These are phyloP conservation scores for Neonectria sp. DNA, from an alignment of 2,329 filamentous ascomycete genomes.

Conservation along the genomic window DNA sequence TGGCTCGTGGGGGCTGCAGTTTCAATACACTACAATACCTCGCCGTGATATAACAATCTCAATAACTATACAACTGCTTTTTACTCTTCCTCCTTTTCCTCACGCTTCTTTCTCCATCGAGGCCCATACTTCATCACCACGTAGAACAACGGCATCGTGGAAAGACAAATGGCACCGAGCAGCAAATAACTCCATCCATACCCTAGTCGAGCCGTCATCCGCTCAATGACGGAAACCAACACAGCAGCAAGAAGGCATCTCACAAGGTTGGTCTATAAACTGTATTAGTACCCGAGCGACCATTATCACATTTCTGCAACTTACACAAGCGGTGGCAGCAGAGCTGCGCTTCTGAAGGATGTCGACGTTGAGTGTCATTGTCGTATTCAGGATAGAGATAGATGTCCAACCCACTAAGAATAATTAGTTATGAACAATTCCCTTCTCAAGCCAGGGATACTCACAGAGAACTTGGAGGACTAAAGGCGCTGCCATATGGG, in stretches of 20 bases:
- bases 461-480: conserved; percentile 29
- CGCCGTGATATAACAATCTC: neutral
- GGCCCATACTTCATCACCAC: conserved; percentile 20
- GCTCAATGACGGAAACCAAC: conserved; percentile 28
- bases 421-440: neutral
- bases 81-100: neutral
- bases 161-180: conserved; percentile 23
- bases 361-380: conserved; percentile 31
- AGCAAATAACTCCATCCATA: conserved; percentile 29
- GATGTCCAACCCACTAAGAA: conserved; percentile 27
- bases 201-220: conserved; percentile 19
- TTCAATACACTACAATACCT: neutral
- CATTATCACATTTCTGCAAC: neutral
- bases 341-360: conserved; percentile 26
- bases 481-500: conserved; percentile 22
- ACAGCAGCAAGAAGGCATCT: conserved; percentile 25
- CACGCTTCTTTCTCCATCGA: conserved; percentile 18
- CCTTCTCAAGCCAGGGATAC: neutral
- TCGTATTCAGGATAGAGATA: conserved; percentile 28
- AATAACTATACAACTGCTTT: neutral
- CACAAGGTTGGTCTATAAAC: conserved; percentile 25
- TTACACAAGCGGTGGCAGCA: conserved; percentile 24
- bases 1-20: no score
- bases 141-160: conserved; percentile 17
- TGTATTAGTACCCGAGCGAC: neutral